Percentiles rank a stretch among this genome's conserved stretches.
Evolutionary conservation across 352 stramenopile species (phyloP).

Genomic region (Pythium coloratum): DNA sequence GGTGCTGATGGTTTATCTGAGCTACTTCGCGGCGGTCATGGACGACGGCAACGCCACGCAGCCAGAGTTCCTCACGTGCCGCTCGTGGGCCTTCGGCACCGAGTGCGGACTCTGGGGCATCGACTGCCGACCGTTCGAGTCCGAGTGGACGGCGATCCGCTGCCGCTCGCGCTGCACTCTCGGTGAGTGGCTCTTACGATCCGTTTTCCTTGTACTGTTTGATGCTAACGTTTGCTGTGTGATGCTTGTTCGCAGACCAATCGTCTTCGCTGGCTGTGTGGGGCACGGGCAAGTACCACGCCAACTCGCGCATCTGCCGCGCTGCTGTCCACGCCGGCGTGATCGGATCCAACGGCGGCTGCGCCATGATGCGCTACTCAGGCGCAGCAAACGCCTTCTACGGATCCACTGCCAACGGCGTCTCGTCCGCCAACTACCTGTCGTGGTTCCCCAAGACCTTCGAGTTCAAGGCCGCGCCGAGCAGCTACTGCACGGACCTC

Average conservation of each 20-base stretch:
- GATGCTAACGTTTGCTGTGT: neutral
- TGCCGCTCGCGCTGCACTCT: constrained; percentile 69
- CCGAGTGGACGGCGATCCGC: constrained; percentile 45
- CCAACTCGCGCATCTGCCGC: constrained; percentile 78
- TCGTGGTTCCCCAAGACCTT: constrained; percentile 87
- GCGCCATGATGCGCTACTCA: constrained; percentile 56
- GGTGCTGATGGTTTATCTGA: constrained; percentile 68
- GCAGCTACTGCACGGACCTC: constrained; percentile 64
- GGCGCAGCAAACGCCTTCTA: constrained; percentile 49
- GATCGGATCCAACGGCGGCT: constrained; percentile 66
- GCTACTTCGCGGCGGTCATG: constrained; percentile 73
- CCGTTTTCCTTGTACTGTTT: neutral
- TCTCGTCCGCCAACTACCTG: constrained; percentile 45
- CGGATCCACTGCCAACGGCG: constrained; percentile 47
- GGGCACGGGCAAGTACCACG: constrained; percentile 67
- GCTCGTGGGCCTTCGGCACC: constrained; percentile 62
- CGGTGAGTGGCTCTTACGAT: constrained; percentile 28
- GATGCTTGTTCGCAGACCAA: constrained; percentile 43
- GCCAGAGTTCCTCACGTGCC: constrained; percentile 66
- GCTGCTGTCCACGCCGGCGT: constrained; percentile 78
- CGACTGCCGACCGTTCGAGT: constrained; percentile 41
- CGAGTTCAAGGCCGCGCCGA: constrained; percentile 59
- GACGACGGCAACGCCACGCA: constrained; percentile 31
- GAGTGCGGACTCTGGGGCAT: constrained; percentile 59
- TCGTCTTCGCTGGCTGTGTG: constrained; percentile 63